A percentile compares a stretch with the other conserved stretches of the same genome.
phyloP scores from a whole-genome alignment of 2,329 filamentous ascomycete species.

The Fusarium ramigenum region DNA sequence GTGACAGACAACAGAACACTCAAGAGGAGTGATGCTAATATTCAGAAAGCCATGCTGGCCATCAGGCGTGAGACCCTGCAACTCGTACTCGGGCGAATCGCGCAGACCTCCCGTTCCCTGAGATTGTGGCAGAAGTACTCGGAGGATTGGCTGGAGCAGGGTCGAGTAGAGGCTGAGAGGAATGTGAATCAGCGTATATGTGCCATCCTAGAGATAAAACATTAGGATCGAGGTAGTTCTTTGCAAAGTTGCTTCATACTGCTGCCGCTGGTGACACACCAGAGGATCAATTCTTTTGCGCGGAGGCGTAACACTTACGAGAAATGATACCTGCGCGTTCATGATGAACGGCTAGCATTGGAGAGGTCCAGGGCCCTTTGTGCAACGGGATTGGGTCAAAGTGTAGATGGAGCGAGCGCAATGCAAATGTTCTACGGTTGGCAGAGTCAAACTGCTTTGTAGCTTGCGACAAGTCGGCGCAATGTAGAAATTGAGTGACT shows the following conservation, averaged over 20 bases:
- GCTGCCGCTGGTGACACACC: background rate
- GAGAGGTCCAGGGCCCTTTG: slow-evolving; percentile 2
- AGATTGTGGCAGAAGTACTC: slow-evolving; percentile 77
- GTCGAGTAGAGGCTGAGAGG: slow-evolving; percentile 79
- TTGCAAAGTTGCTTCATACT: background rate
- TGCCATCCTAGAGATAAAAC: slow-evolving; percentile 73
- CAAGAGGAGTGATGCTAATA: slow-evolving; percentile 89
- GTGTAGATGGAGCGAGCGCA: background rate
- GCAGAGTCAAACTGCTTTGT: slow-evolving; percentile 8
- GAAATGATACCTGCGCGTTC: slow-evolving; percentile 67
- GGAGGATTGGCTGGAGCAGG: slow-evolving; percentile 88
- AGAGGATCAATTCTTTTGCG: background rate
- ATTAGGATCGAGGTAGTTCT: slow-evolving; percentile 46
- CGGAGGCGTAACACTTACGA: slow-evolving; percentile 54
- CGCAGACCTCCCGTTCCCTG: slow-evolving; percentile 51
- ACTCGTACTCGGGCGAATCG: slow-evolving; percentile 49
- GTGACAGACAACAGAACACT: slow-evolving; percentile 92
- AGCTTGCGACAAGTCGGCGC: slow-evolving; percentile 13
- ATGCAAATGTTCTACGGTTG: slow-evolving; percentile 3
- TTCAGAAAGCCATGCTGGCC: slow-evolving; percentile 86
- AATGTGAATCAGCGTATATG: slow-evolving; percentile 89
- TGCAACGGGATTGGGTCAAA: background rate
- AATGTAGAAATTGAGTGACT: slow-evolving; percentile 26
- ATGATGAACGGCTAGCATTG: slow-evolving; percentile 49
- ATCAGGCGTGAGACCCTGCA: slow-evolving; percentile 60